Base-by-base conservation (phyloP, 1,284 basidiomycete genomes). In the Rhizopogon hawkerae region DNA sequence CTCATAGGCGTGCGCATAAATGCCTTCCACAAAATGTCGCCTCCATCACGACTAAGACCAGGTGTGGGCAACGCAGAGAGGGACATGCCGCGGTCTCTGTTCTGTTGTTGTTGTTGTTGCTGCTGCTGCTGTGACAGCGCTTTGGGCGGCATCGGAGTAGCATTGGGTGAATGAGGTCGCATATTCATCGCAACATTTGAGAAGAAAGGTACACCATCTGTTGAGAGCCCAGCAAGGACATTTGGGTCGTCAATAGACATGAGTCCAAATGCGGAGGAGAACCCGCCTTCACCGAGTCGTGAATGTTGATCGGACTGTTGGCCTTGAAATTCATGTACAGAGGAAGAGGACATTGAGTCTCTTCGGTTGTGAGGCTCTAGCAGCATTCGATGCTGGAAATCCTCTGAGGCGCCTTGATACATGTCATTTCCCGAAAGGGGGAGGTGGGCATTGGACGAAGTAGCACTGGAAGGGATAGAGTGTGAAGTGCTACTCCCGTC, bases 1-100 rank as follows among this genome's bases (percentile, higher is more conserved):
- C 73, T 75, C n/a, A 82, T 62, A 21, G 84, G 85, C 14, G 83
- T 87, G 39, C 78, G 74, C 69, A 88, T 76, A 58, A 83, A 88
- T 57, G 78, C 72, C 64, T 76, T 85, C 86, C 85, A 89, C 57
- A 86, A 80, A 48, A 87, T 83, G 46, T 74, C 70, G 58, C 85
- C 59, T 56, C 86, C 81, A 70, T 57, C 73, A 63, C 54, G 70
- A 60, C 24, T 49, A 18, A 54, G 38, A 3, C 57, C 60, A 0
- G 65, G 58, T 9, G 58, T 60, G 3, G 57, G 54, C 21, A 65
- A 23, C 8, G 60, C 49, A 6, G 56, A 52, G 16, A 56, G 45
- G 0, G 57, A 65, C 54, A 57, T 45, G 13, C 52, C 58, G 6
- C 61, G 64, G 13, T 65, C 65, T 9, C 63, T 55, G 11, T 34